phyloP scores from a whole-genome alignment of 1,284 basidiomycete species.

The Irpex lacteus region DNA sequence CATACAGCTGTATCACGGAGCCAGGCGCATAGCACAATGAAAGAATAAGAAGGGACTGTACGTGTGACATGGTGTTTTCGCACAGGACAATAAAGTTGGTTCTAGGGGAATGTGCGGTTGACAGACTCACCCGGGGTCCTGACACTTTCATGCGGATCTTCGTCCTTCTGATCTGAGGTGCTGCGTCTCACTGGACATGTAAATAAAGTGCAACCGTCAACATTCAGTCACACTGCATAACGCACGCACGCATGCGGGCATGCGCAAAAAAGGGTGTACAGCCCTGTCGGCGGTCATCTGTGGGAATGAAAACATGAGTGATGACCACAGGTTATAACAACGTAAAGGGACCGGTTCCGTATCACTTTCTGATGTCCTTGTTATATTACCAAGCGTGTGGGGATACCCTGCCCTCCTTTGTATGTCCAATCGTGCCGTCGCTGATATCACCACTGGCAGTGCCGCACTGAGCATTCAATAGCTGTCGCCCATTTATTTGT shows the following conservation, averaged over 20 bases:
- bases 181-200: neutral
- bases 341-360: conserved; percentile 2
- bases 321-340: neutral
- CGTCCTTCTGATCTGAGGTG: conserved; percentile 1
- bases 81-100: neutral
- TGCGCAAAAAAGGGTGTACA: neutral
- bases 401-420: neutral
- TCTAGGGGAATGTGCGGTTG: neutral
- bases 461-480: neutral
- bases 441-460: neutral
- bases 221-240: neutral
- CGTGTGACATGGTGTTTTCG: neutral
- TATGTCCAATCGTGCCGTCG: neutral
- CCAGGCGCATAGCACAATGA: neutral
- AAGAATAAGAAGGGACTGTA: neutral
- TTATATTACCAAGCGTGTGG: neutral
- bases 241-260: neutral
- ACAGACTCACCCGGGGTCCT: neutral
- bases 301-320: neutral
- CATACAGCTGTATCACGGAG: neutral
- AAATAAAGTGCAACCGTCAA: neutral
- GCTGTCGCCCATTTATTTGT: neutral
- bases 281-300: conserved; percentile 3
- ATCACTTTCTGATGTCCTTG: conserved; percentile 1
- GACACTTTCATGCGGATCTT: neutral